Percentiles rank a stretch among this genome's conserved stretches.
Conservation (phyloP, 805 yeast species). For the Dipodascopsis uninucleata region DNA sequence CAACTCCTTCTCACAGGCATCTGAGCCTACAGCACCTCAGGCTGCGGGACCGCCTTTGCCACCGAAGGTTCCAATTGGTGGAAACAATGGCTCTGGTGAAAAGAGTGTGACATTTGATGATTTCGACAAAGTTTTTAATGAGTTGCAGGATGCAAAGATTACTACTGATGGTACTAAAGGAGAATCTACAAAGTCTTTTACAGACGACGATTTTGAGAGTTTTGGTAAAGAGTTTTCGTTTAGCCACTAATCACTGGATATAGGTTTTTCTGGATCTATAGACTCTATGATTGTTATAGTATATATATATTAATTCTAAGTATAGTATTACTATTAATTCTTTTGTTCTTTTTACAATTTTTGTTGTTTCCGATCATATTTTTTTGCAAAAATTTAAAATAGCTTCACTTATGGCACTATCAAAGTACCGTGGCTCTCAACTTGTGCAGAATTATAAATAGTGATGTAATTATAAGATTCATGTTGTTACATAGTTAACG, state of each 20-base stretch:
- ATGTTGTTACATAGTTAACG: no score
- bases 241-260: no score
- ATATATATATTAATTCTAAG: background rate
- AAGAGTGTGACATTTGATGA: constrained; percentile 24
- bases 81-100: background rate
- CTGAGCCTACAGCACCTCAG: constrained; percentile 20
- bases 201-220: constrained; percentile 17
- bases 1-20: constrained; percentile 7
- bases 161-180: background rate
- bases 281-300: background rate
- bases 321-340: background rate
- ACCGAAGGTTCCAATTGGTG: constrained; percentile 17
- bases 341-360: background rate
- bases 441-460: no score
- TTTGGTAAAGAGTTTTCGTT: constrained; percentile 12
- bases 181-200: constrained; percentile 1
- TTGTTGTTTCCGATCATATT: background rate
- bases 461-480: no score
- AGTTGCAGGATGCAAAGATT: constrained; percentile 41
- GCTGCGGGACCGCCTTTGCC: constrained; percentile 27
- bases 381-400: background rate
- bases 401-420: no score
- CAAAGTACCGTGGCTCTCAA: no score
- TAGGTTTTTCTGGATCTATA: no score
- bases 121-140: constrained; percentile 34